Percentiles rank a stretch among this genome's conserved stretches.
Conservation (phyloP, 2,329 filamentous ascomycete genomes). For the Phaeosphaeriaceae sp. region DNA sequence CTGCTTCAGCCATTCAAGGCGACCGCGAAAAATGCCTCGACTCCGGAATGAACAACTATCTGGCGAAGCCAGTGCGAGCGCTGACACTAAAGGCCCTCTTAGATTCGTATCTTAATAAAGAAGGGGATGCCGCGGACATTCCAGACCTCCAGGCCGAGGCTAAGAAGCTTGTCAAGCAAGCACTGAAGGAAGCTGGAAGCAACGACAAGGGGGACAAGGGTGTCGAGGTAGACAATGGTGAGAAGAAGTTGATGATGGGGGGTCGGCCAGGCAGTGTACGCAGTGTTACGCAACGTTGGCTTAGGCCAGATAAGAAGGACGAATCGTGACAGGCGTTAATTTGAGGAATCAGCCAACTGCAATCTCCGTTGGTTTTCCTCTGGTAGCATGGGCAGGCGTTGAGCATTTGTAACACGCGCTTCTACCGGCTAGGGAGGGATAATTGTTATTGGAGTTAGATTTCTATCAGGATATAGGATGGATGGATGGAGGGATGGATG, state of each 20-base stretch:
- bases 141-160: constrained; percentile 56
- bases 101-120: constrained; percentile 67
- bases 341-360: too few relatives aligned
- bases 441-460: too few relatives aligned
- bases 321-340: constrained; percentile 8
- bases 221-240: not conserved
- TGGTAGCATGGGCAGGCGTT: too few relatives aligned
- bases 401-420: too few relatives aligned
- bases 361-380: too few relatives aligned
- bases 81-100: constrained; percentile 86
- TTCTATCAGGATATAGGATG: too few relatives aligned
- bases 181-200: constrained; percentile 26
- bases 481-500: too few relatives aligned
- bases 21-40: constrained; percentile 95
- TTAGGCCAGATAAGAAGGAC: constrained; percentile 12
- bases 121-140: constrained; percentile 42
- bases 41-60: constrained; percentile 96
- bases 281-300: constrained; percentile 21
- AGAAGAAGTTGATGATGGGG: constrained; percentile 2
- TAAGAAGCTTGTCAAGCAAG: constrained; percentile 50
- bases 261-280: constrained; percentile 22
- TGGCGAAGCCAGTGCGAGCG: constrained; percentile 92
- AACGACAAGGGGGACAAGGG: not conserved
- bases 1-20: constrained; percentile 90
- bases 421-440: too few relatives aligned